Conservation (phyloP, 108 stramenopile genomes). For the Nannochloropsis salina region DNA sequence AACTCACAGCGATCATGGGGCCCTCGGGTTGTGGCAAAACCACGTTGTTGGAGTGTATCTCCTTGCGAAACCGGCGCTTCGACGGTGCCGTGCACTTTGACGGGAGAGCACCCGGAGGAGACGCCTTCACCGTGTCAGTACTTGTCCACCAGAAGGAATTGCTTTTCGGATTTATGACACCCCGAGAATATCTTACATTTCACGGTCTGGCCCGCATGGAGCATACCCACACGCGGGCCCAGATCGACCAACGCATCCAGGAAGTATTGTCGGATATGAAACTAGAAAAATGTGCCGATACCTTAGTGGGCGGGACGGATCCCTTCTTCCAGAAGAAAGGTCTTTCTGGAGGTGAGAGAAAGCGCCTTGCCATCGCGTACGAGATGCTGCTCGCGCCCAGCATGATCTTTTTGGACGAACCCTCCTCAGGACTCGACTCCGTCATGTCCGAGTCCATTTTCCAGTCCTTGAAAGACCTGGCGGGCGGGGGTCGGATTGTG, state of each 20-base stretch:
- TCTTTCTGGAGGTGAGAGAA: not conserved
- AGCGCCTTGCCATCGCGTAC: constrained; percentile 4
- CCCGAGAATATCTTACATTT: not conserved
- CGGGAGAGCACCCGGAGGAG: not conserved
- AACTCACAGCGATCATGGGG: not conserved
- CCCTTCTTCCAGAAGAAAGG: not conserved
- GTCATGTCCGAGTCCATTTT: not conserved
- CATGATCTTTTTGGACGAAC: constrained; percentile 15
- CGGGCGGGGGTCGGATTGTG: not conserved
- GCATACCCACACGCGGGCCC: not conserved
- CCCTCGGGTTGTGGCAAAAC: not conserved
- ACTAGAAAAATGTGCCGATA: not conserved
- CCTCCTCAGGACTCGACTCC: not conserved
- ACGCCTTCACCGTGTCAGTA: constrained; percentile 15
- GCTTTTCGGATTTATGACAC: not conserved
- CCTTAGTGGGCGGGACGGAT: not conserved
- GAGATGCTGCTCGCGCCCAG: constrained; percentile 12
- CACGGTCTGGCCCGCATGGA: not conserved
- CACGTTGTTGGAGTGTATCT: constrained; percentile 14
- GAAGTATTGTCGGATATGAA: not conserved
- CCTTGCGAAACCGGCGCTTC: not conserved
- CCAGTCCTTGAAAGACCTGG: not conserved
- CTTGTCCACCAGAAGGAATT: not conserved
- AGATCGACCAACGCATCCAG: not conserved
- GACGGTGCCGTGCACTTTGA: not conserved